phyloP scores from a whole-genome alignment of 768 basidiomycete species.

The Hysterangium stoloniferum region DNA sequence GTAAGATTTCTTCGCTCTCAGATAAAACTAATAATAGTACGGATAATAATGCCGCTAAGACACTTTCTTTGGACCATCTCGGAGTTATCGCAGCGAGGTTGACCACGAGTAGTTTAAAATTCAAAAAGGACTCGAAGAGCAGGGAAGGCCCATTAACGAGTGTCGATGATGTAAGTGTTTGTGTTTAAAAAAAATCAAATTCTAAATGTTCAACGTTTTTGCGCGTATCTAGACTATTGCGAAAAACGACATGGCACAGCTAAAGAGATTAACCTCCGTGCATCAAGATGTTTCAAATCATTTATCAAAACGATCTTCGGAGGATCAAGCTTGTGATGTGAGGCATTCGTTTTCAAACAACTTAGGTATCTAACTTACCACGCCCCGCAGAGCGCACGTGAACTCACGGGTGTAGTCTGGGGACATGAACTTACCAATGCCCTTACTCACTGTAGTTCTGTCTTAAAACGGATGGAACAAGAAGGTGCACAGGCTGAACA shows the following conservation, averaged over 20 bases:
- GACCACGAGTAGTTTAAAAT: constrained; percentile 44
- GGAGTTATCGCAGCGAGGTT: constrained; percentile 87
- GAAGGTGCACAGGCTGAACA: constrained; percentile 28
- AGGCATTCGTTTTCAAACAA: constrained; percentile 17
- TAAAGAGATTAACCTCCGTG: constrained; percentile 51
- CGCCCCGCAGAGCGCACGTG: constrained; percentile 62
- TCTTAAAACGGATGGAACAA: constrained; percentile 35
- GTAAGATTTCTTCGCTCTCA: constrained; percentile 72
- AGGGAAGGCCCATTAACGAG: constrained; percentile 38
- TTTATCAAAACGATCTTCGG: constrained; percentile 60
- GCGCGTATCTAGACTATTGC: constrained; percentile 62
- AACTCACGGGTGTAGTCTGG: constrained; percentile 70
- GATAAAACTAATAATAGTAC: constrained; percentile 60
- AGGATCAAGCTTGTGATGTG: constrained; percentile 79
- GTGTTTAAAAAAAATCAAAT: not conserved
- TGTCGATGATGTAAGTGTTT: constrained; percentile 58
- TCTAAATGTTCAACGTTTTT: not conserved
- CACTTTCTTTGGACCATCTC: constrained; percentile 86
- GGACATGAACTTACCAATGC: constrained; percentile 76
- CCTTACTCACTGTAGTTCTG: constrained; percentile 48
- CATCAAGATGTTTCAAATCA: constrained; percentile 63
- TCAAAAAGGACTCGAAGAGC: constrained; percentile 30
- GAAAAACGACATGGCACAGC: constrained; percentile 37
- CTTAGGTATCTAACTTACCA: not conserved
- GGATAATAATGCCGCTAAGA: constrained; percentile 82